phyloP scores from a whole-genome alignment of 139 green algal species.

The Coelastrella sp. region DNA sequence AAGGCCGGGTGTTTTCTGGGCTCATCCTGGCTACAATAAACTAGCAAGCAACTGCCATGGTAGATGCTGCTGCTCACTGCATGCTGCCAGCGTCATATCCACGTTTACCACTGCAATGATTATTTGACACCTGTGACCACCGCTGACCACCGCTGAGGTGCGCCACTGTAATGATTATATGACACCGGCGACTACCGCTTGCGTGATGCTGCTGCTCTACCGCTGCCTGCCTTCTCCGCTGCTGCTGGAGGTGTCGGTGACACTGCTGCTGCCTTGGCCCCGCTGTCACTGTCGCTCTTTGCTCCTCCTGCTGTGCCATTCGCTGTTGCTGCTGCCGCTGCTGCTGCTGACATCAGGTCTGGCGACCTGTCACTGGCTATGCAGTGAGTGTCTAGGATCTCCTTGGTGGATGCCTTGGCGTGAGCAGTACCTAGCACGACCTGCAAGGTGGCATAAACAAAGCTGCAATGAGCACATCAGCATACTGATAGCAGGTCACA shows the following conservation, averaged over 20 bases:
- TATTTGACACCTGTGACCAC: too few species aligned
- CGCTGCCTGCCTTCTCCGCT: neutral
- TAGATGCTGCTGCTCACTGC: too few species aligned
- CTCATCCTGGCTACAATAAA: too few species aligned
- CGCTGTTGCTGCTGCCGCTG: slow-evolving; percentile 43
- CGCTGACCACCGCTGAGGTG: too few species aligned
- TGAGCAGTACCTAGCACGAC: slow-evolving; percentile 61
- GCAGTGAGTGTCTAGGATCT: slow-evolving; percentile 84
- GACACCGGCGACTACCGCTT: neutral
- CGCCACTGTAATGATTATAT: too few species aligned
- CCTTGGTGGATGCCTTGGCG: slow-evolving; percentile 68
- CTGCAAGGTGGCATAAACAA: neutral
- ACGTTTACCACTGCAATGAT: too few species aligned
- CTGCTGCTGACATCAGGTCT: slow-evolving; percentile 60
- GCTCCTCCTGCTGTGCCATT: slow-evolving; percentile 7
- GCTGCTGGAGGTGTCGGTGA: neutral
- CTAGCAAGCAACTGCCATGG: too few species aligned
- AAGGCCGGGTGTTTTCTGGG: too few species aligned
- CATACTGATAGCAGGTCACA: neutral
- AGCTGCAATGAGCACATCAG: neutral
- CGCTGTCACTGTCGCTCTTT: neutral
- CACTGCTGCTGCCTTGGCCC: slow-evolving; percentile 11
- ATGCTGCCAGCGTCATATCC: too few species aligned
- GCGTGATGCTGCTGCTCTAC: neutral
- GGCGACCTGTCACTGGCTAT: slow-evolving; percentile 74